A percentile compares a stretch with the other conserved stretches of the same genome.
Conservation (phyloP, 2,329 filamentous ascomycete species). For the Penicillium palitans region DNA sequence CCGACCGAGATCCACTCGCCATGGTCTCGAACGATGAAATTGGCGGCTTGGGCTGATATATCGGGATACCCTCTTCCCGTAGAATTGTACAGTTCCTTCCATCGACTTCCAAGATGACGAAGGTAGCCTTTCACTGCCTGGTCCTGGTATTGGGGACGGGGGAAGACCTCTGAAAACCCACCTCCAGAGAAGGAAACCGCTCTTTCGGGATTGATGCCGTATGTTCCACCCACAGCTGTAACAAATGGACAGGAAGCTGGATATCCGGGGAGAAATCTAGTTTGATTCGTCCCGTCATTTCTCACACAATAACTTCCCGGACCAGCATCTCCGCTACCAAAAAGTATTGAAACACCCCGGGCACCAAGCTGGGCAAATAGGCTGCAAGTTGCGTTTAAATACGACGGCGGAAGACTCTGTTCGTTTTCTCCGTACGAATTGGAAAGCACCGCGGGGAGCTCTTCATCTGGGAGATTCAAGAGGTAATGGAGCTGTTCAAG, state of each 20-base stretch:
- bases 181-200: slow-evolving; percentile 55
- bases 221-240: slow-evolving; percentile 62
- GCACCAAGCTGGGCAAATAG: slow-evolving; percentile 65
- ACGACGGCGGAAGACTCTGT: slow-evolving; percentile 59
- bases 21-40: slow-evolving; percentile 44
- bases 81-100: slow-evolving; percentile 50
- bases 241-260: slow-evolving; percentile 63
- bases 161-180: slow-evolving; percentile 53
- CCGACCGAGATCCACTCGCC: slow-evolving; percentile 41
- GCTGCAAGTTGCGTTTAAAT: slow-evolving; percentile 62
- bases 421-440: slow-evolving; percentile 73
- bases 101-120: slow-evolving; percentile 41
- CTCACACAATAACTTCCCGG: slow-evolving; percentile 56
- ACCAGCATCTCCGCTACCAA: slow-evolving; percentile 64
- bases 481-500: slow-evolving; percentile 64
- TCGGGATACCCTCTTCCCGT: slow-evolving; percentile 63
- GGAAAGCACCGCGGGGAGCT: slow-evolving; percentile 63
- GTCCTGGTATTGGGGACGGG: slow-evolving; percentile 50
- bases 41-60: slow-evolving; percentile 57
- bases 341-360: slow-evolving; percentile 67
- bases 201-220: slow-evolving; percentile 54
- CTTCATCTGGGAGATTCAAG: slow-evolving; percentile 52
- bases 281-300: slow-evolving; percentile 56
- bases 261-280: slow-evolving; percentile 56
- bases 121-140: slow-evolving; percentile 49